A percentile compares a stretch with the other conserved stretches of the same genome.
These are phyloP conservation scores for Fusarium sp. DNA, from an alignment of 2,329 filamentous ascomycete genomes.

Conservation along the genomic window DNA sequence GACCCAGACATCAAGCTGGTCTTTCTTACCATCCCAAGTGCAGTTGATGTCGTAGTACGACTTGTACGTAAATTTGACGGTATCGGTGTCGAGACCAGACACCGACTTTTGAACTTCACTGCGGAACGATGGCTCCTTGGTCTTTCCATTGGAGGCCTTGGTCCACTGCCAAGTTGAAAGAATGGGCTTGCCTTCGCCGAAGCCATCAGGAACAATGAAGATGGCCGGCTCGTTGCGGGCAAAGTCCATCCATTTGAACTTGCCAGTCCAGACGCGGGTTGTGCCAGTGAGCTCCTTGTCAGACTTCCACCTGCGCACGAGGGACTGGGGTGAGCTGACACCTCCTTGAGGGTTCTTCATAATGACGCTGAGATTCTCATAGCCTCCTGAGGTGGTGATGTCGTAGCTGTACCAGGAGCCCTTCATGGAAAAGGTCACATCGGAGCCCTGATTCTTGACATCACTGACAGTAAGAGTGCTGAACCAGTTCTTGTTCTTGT, in stretches of 20 bases:
- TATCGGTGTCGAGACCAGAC: neutral
- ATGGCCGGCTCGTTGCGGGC: constrained; percentile 32
- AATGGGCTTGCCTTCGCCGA: constrained; percentile 38
- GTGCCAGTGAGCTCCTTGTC: constrained; percentile 10
- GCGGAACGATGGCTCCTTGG: constrained; percentile 20
- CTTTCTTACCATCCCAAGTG: constrained; percentile 27
- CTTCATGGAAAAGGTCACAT: constrained; percentile 25
- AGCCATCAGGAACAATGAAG: constrained; percentile 40
- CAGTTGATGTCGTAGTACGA: constrained; percentile 34
- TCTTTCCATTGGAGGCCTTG: neutral
- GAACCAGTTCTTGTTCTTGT: constrained; percentile 39
- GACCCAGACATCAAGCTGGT: constrained; percentile 29
- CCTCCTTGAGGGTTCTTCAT: constrained; percentile 23
- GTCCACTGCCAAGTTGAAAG: constrained; percentile 41
- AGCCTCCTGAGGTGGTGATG: constrained; percentile 25
- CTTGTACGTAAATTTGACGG: constrained; percentile 21
- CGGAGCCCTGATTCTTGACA: constrained; percentile 1
- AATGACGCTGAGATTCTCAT: constrained; percentile 24
- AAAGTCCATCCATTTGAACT: constrained; percentile 32
- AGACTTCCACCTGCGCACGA: constrained; percentile 32
- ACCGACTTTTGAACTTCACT: neutral
- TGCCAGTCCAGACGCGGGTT: constrained; percentile 39
- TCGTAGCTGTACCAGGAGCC: constrained; percentile 20
- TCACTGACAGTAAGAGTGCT: constrained; percentile 20
- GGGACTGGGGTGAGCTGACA: neutral